Evolutionary conservation across 495 filamentous ascomycete species (phyloP).

Genomic region (Staphylotrichum longicolle): DNA sequence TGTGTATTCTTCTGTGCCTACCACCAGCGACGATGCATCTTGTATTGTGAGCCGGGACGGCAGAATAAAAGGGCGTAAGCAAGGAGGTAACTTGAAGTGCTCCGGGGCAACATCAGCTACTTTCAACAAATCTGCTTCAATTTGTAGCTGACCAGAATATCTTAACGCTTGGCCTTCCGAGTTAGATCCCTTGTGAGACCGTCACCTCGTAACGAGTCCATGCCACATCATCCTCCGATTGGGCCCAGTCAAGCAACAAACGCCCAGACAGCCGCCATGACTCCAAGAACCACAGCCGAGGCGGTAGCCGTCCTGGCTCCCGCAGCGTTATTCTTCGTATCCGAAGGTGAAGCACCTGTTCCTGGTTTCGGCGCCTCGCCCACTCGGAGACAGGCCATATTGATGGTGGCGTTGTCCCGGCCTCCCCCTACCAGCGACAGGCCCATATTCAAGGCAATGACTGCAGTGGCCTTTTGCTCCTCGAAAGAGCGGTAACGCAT

Average conservation of each 20-base stretch:
- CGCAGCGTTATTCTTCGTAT: neutral
- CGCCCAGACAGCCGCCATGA: neutral
- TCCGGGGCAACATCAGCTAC: no score
- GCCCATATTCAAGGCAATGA: neutral
- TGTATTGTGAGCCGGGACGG: no score
- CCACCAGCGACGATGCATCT: no score
- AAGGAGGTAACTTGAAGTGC: no score
- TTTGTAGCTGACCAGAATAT: no score
- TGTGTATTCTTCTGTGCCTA: no score
- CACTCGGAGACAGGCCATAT: neutral
- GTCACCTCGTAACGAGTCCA: no score
- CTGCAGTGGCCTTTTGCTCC: neutral
- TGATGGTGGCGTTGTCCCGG: neutral
- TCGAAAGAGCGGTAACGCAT: neutral
- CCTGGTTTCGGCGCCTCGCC: neutral
- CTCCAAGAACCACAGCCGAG: neutral
- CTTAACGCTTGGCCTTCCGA: no score
- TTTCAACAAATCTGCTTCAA: no score
- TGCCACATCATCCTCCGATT: neutral
- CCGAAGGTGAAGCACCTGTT: neutral
- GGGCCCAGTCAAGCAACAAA: neutral
- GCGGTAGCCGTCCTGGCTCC: neutral
- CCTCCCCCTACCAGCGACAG: neutral
- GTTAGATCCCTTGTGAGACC: no score
- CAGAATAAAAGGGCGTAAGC: no score